phyloP scores from a whole-genome alignment of 768 basidiomycete species.

The Rhizopogon vulgaris region DNA sequence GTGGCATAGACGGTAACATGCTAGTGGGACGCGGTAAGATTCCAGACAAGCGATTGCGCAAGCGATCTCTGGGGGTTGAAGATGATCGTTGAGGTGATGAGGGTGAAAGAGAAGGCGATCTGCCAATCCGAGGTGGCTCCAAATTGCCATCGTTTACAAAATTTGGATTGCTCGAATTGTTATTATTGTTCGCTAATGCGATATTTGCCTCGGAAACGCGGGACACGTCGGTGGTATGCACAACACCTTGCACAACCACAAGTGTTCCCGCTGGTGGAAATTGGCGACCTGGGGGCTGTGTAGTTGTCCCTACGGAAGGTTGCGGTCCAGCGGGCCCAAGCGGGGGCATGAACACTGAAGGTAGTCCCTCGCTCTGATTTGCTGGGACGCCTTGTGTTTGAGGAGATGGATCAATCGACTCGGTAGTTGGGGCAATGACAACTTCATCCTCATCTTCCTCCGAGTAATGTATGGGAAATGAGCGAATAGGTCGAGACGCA shows the following conservation, averaged over 20 bases:
- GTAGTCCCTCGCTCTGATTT: constrained; percentile 9
- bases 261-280: constrained; percentile 75
- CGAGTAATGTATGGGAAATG: neutral
- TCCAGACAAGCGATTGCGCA: constrained; percentile 29
- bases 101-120: constrained; percentile 11
- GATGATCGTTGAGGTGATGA: constrained; percentile 26
- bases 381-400: constrained; percentile 6
- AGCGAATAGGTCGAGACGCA: neutral
- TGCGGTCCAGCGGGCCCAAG: constrained; percentile 2
- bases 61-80: constrained; percentile 17
- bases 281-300: constrained; percentile 26
- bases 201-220: constrained; percentile 24
- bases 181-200: constrained; percentile 3
- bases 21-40: constrained; percentile 33
- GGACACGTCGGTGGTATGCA: constrained; percentile 68
- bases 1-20: constrained; percentile 20
- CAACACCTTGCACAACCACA: constrained; percentile 79
- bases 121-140: constrained; percentile 1
- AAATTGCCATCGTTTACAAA: constrained; percentile 1
- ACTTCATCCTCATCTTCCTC: constrained; percentile 14
- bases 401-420: constrained; percentile 4
- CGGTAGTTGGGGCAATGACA: constrained; percentile 14
- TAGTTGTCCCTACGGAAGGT: constrained; percentile 17
- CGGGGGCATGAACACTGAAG: constrained; percentile 9
- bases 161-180: constrained; percentile 8